Evolutionary conservation across 2,329 filamentous ascomycete species (phyloP).

Genomic region (Lachnellula cervina): DNA sequence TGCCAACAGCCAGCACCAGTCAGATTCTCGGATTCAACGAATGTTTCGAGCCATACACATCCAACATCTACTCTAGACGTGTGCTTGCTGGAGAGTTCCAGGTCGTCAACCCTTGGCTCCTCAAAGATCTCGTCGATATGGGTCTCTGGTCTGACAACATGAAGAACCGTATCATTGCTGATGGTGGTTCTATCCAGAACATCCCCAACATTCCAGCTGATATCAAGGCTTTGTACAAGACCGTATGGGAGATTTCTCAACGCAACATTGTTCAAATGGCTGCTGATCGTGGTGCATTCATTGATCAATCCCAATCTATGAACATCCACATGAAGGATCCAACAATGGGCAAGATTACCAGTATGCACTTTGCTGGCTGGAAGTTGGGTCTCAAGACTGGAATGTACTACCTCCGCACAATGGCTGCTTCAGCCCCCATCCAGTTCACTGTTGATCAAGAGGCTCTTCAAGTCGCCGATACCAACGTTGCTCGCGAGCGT

Average conservation of each 20-base stretch:
- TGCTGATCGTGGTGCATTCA: conserved; percentile 95
- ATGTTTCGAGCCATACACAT: conserved; percentile 99
- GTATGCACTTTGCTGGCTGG: conserved; percentile 99
- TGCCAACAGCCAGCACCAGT: conserved; percentile 95
- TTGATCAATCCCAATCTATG: conserved; percentile 97
- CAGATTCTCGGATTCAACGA: conserved; percentile 99
- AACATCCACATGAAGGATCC: conserved; percentile 99
- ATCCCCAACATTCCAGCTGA: conserved; percentile 95
- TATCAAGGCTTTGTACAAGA: conserved; percentile 98
- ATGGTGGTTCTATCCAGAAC: conserved; percentile 92
- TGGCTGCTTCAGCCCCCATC: conserved; percentile 93
- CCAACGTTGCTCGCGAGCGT: conserved; percentile 63
- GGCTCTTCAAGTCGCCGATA: conserved; percentile 82
- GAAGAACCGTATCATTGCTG: conserved; percentile 99
- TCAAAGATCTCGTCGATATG: conserved; percentile 97
- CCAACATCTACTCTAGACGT: conserved; percentile 98
- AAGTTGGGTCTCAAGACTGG: conserved; percentile 99
- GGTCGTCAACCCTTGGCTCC: conserved; percentile 97
- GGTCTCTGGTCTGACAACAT: conserved; percentile 98
- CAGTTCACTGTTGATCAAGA: conserved; percentile 99
- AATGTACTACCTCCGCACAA: conserved; percentile 99
- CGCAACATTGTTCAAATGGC: conserved; percentile 95
- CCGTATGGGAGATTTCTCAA: conserved; percentile 98
- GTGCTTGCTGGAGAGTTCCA: conserved; percentile 98
- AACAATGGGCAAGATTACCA: conserved; percentile 99